These are phyloP conservation scores for Phytophthora lateralis DNA, from an alignment of 352 stramenopile species.

Conservation along the genomic window DNA sequence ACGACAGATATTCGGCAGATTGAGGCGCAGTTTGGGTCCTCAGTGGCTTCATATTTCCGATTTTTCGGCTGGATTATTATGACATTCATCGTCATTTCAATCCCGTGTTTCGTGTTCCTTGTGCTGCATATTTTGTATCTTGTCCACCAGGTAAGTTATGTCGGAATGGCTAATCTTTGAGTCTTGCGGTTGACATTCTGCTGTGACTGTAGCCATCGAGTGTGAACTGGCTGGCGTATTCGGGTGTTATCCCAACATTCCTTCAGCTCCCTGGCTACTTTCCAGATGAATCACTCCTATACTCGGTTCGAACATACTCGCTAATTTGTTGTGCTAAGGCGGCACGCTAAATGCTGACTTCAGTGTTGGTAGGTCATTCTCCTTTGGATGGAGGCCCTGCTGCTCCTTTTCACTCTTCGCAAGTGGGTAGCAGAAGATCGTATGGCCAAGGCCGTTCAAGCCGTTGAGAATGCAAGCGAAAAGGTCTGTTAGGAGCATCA, in stretches of 20 bases:
- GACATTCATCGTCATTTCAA: conserved; percentile 63
- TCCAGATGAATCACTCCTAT: conserved; percentile 53
- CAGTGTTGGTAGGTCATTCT: conserved; percentile 43
- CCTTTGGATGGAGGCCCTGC: conserved; percentile 47
- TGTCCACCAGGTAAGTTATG: conserved; percentile 18
- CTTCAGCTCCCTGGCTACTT: conserved; percentile 67
- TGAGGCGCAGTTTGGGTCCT: conserved; percentile 80
- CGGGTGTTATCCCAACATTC: conserved; percentile 54
- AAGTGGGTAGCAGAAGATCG: conserved; percentile 83
- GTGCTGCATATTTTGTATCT: conserved; percentile 54
- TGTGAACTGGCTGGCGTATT: conserved; percentile 47
- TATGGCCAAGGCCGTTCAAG: conserved; percentile 58
- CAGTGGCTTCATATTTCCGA: conserved; percentile 79
- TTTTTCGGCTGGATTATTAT: conserved; percentile 85
- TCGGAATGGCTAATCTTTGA: not conserved
- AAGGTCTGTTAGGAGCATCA: conserved; percentile 31
- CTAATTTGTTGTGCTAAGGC: not conserved
- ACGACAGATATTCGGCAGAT: conserved; percentile 72
- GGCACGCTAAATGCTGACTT: not conserved
- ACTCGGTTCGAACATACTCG: conserved; percentile 42
- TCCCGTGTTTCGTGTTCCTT: conserved; percentile 57
- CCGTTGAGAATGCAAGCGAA: conserved; percentile 48
- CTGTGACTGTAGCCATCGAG: conserved; percentile 4
- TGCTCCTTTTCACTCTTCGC: conserved; percentile 61
- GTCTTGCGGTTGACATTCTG: not conserved